Base-by-base conservation (phyloP, 2,329 filamentous ascomycete species). In the Fusarium stilboides region DNA sequence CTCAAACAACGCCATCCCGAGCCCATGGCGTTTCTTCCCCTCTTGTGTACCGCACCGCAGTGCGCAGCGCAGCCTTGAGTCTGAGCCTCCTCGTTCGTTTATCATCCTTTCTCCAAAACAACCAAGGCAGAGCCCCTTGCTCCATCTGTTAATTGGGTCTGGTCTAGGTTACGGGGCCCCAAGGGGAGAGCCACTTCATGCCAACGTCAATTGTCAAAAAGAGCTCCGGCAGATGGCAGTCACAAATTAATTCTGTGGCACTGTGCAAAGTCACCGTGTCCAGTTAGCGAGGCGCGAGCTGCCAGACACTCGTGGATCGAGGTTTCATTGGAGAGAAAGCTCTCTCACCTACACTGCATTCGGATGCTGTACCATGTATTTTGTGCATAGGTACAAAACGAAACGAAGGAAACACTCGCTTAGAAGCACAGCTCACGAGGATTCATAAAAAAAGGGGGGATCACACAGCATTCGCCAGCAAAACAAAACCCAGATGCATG, bases 121-220 rank as follows among this genome's bases (percentile, higher is more conserved):
- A 69, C 61, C 65, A 69, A 69, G 66, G 65, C 65, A 69, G 65
- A 66, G 53, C 51, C 65, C 65, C 65, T 68, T 68, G 43, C 33
- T 46, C 42, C 22, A 28, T 28, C 3, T 28, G 60, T 43, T 50
- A 19, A 19, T 24, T 24, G 22, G 14, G 8, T 42, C 20, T 14
- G 14, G 8, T 42, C 20, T 14, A 26, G 39, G 44, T 51, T 59
- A 61, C 44, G 24, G 53, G 28, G 52, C 22, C 22, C 40, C 22
- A 24, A 26, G 39, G 39, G 20, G 39, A 33, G 8, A 33, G 13
- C 52, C 42, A 49, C n/a, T 24, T 42, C 53, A 37, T 42, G 37
- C 33, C 43, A 40, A 54, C 39, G 33, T 42, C 20, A 36, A 13
- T 28, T 24, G 51, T 34, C 37, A 40, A 26, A n/a, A 59, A 51